Conservation (phyloP, 2,329 filamentous ascomycete species). For the Hymenoscyphus albidus region DNA sequence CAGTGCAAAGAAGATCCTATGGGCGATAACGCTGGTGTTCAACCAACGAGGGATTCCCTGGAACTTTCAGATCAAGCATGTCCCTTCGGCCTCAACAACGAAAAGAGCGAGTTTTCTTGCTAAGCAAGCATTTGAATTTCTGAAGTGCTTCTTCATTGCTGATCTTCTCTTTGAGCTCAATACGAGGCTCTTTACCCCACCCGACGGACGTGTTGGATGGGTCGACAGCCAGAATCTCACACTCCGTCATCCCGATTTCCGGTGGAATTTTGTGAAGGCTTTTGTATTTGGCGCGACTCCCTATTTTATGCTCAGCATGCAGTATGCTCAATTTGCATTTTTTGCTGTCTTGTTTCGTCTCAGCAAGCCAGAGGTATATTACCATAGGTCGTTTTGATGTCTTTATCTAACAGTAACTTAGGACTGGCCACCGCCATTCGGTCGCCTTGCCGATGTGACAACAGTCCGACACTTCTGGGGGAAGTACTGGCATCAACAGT, state of each 20-base stretch:
- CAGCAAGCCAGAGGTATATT: background rate
- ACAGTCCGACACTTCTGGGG: slow-evolving; percentile 11
- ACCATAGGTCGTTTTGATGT: background rate
- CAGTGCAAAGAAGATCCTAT: background rate
- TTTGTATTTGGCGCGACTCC: background rate
- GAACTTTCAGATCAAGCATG: slow-evolving; percentile 11
- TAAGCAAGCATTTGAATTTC: background rate
- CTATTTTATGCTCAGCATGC: slow-evolving; percentile 6
- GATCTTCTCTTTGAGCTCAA: slow-evolving; percentile 1
- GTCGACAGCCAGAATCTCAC: slow-evolving; percentile 1
- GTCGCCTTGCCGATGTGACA: background rate
- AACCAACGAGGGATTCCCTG: slow-evolving; percentile 10
- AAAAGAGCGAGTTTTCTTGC: background rate
- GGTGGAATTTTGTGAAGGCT: slow-evolving; percentile 1
- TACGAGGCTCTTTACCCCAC: background rate
- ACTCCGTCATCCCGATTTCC: background rate
- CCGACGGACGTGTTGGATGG: background rate
- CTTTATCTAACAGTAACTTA: background rate
- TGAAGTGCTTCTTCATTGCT: background rate
- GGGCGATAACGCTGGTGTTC: slow-evolving; percentile 6
- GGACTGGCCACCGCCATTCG: slow-evolving; percentile 12
- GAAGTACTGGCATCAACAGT: slow-evolving; percentile 9
- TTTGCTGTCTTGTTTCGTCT: background rate
- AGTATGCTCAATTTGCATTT: slow-evolving; percentile 5
- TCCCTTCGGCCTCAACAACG: background rate